phyloP scores from a whole-genome alignment of 2,329 filamentous ascomycete species.

The Fusarium sp. region DNA sequence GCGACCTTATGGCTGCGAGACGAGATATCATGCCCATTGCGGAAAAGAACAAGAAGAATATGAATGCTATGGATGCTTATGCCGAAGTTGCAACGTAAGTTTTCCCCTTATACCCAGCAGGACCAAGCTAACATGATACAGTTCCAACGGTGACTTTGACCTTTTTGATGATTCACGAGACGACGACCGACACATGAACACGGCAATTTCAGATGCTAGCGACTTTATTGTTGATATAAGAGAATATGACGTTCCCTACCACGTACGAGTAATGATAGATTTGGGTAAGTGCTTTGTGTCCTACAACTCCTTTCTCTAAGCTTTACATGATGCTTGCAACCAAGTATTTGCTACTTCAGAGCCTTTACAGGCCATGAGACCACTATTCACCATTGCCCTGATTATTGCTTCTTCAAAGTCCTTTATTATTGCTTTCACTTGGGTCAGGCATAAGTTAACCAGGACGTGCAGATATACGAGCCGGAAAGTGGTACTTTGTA shows the following conservation, averaged over 20 bases:
- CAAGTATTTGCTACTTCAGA: conserved; percentile 99
- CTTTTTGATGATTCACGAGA: conserved; percentile 91
- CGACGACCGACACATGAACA: conserved; percentile 83
- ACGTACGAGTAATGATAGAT: conserved; percentile 98
- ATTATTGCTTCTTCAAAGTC: conserved; percentile 58
- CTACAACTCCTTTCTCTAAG: background rate
- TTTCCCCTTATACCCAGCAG: background rate
- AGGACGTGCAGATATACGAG: conserved; percentile 80
- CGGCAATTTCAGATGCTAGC: conserved; percentile 85
- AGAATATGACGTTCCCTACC: conserved; percentile 99
- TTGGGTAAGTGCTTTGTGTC: conserved; percentile 66
- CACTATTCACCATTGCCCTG: conserved; percentile 89
- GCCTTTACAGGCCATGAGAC: conserved; percentile 93
- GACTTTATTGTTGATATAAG: conserved; percentile 98
- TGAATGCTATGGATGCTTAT: conserved; percentile 98
- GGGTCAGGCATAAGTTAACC: conserved; percentile 21
- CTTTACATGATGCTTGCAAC: conserved; percentile 86
- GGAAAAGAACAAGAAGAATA: conserved; percentile 95
- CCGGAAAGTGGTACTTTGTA: conserved; percentile 97
- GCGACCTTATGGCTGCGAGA: conserved; percentile 85
- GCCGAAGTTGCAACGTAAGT: conserved; percentile 91
- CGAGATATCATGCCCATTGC: conserved; percentile 89
- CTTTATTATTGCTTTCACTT: conserved; percentile 5
- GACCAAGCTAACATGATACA: conserved; percentile 38
- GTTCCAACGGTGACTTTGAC: conserved; percentile 86